Base-by-base conservation (phyloP, 176 grass and related monocot genomes). In the Hsuehochloa calcarea region DNA sequence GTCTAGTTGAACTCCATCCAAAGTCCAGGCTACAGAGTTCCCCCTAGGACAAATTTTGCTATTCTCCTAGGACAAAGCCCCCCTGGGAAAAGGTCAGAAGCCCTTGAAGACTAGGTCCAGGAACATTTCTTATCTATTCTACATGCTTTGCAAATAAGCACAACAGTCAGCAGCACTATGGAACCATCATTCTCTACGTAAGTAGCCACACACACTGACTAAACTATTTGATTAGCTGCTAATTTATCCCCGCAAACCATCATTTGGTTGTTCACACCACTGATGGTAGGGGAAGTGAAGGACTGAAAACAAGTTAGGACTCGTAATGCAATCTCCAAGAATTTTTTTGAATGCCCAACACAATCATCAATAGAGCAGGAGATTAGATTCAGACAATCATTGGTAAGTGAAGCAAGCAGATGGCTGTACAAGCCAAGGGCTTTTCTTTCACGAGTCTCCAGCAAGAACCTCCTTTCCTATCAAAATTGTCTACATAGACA, bases 401-500 rank as follows among this genome's bases (percentile, higher is more conserved):
- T 64, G 60, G 52, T 10, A 75, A 51, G 69, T 64, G 62, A 62
- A 85, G 56, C 43, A 40, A 54, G 10, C 15, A 8, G 1, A 15
- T 11, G 16, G 31, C n/a, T 49, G 41, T 13, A 27, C 40, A 80
- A 41, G 54, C 34, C n/a, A 86, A 29, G 44, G 35, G 14, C 72
- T 82, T 90, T 65, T 63, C 78, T 77, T 44, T 77, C 71, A 54
- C 65, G 17, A 39, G 43, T 58, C 66, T 47, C 65, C 26, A 59
- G 34, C 44, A 72, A 37, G 8, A 71, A 60, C 65, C 34, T 20
- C 65, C 54, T 86, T 44, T 68, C 78, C 63, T 75, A 92, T 17
- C 87, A 92, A 92, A 95, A 92, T 86, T 72, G 75, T 65, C 68
- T 69, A 81, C 83, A 86, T 23, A 78, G 69, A 44, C 59, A 68